Base-by-base conservation (phyloP, 106 monocot species). In the Acorus gramineus region DNA sequence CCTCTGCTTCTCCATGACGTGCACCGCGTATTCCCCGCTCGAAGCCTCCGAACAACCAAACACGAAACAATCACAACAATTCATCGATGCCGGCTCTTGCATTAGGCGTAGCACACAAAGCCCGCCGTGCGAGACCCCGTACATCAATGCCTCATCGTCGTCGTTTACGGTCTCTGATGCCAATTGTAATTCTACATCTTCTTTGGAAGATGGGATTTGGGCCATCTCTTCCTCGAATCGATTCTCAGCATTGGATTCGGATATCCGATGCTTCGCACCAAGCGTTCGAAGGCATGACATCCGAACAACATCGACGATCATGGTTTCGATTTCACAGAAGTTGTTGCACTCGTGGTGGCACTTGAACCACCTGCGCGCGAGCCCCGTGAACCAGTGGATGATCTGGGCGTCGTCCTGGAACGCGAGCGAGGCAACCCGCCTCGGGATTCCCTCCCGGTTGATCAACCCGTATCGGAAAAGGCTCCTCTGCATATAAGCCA, bases 221-320 rank as follows among this genome's bases (percentile, higher is more conserved):
- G 63, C 68, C 47, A 85, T 67, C 53, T 82, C 79, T 52, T 67
- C 55, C 14, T 87, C 91, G 50, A 91, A 91, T 12, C 52, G 57
- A 60, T 85, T 88, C 82, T 91, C 96, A 9, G 85, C 76, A 60
- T 83, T 46, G 14, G 61, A 70, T 69, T 98, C 96, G 58, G 82
- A 60, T 62, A 83, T 82, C 57, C 77, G 65, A 61, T 91, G 82
- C 63, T 98, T 98, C 2, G 83, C 85, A 48, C 87, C 90, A 9
- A 96, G 74, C 13, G 96, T 98, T 49, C 81, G 73, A 61, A 90
- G 79, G 71, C 96, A 98, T 11, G 96, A 91, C 64, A 70, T 85
- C 54, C 87, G 71, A 8, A 91, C 67, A 54, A 67, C 74, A 0
- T 85, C 82, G 11, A 78, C 70, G 42, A 90, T 72, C 56, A 86